Percentiles rank a stretch among this genome's conserved stretches.
These are phyloP conservation scores for Ochetophila trinervis DNA, from an alignment of 306 rosid species.

Conservation along the genomic window DNA sequence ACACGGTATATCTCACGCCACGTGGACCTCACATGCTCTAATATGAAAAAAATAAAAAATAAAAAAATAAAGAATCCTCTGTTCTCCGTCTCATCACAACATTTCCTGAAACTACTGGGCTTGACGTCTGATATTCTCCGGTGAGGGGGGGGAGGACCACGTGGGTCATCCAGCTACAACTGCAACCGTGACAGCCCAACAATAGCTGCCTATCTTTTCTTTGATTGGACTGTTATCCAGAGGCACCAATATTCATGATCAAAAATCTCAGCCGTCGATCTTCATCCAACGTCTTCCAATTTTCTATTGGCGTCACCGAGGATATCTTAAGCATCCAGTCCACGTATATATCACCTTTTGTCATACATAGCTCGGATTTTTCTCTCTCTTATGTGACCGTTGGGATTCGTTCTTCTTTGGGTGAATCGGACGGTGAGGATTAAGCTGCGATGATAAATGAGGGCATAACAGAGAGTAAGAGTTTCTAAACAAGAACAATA, in stretches of 20 bases:
- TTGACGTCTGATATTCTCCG: slow-evolving; percentile 23
- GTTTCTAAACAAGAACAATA: background rate
- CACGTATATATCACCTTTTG: slow-evolving; percentile 17
- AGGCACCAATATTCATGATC: slow-evolving; percentile 9
- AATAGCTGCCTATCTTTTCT: slow-evolving; percentile 10
- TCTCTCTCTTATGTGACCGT: slow-evolving; percentile 10
- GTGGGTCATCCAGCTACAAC: slow-evolving; percentile 36
- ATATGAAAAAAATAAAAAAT: too few species aligned
- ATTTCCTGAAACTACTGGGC: background rate
- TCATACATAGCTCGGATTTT: background rate
- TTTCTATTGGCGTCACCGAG: slow-evolving; percentile 7
- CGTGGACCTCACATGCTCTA: slow-evolving; percentile 4
- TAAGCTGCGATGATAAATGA: background rate
- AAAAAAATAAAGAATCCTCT: too few species aligned
- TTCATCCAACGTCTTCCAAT: slow-evolving; percentile 3
- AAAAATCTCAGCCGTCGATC: slow-evolving; percentile 13
- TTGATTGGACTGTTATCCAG: slow-evolving; percentile 36
- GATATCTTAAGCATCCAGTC: background rate
- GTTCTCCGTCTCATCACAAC: background rate
- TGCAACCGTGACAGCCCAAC: slow-evolving; percentile 7
- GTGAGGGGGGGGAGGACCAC: slow-evolving; percentile 22
- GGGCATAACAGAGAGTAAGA: slow-evolving; percentile 17
- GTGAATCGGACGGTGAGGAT: slow-evolving; percentile 9
- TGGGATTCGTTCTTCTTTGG: background rate
- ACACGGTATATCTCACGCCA: background rate